Base-by-base conservation (phyloP, 345 rosid genomes). In the Brassica juncea region DNA sequence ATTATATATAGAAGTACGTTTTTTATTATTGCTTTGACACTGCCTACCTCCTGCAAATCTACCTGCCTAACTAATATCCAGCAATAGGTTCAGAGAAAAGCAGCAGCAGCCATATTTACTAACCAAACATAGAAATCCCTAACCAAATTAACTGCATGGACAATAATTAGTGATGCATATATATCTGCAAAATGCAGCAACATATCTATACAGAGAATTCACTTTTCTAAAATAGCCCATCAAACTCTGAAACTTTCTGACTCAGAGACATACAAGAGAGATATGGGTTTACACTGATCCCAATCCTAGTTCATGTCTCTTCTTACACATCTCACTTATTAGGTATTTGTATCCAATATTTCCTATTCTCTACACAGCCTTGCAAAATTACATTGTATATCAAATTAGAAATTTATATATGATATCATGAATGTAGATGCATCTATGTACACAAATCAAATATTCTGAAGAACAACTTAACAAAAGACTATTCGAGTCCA, bases 261-360 rank as follows among this genome's bases (percentile, higher is more conserved):
- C 83, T 8, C 52, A 61, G 71, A 80, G 79, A 73, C 71, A 62
- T 73, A 68, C 66, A 70, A 75, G 75, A 75, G 76, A 75, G 76
- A 80, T 68, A 80, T 75, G 83, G 80, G 69, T 70, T 74, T 70
- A 75, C 73, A 75, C 83, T 75, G 83, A 80, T 80, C 83, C 83
- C 83, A 75, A 75, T 80, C 72, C 69, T 65, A 37, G 71, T 68
- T 80, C 78, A 80, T 80, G 71, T 80, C 71, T 74, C 74, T 35
- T 74, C 57, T 61, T 68, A 68, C 62, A 62, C 42, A 75, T 75
- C 76, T 65, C 80, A 80, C 72, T 80, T 55, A 21, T 3, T 57
- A 57, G 61, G 8, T 55, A 37, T 70, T 28, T 63, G 37, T 63
- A 32, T 32, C 59, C 47, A 39, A 12, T 47, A 23, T 59, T 34